phyloP scores from a whole-genome alignment of 768 basidiomycete genomes.

The Kwoniella pini region DNA sequence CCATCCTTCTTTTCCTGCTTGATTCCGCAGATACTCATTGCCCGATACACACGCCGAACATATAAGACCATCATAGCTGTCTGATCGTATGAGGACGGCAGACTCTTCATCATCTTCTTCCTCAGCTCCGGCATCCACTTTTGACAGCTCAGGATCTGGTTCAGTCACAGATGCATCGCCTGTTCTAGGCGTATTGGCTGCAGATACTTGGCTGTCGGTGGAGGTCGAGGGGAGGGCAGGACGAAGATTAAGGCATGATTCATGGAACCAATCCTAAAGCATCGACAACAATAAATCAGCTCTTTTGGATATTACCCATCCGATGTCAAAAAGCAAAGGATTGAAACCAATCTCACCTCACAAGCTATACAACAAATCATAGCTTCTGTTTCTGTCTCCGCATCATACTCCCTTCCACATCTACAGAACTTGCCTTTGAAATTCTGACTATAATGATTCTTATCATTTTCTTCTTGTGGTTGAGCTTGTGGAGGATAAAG shows the following conservation, averaged over 20 bases:
- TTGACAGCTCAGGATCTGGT: too few relatives aligned
- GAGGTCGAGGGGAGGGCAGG: not conserved
- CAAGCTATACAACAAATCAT: conserved; percentile 53
- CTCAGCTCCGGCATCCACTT: not conserved
- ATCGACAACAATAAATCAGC: too few relatives aligned
- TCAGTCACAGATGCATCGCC: too few relatives aligned
- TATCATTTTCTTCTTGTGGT: conserved; percentile 36
- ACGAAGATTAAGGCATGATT: conserved; percentile 46
- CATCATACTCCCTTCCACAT: conserved; percentile 51
- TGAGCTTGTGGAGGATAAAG: conserved; percentile 37
- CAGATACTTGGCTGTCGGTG: too few relatives aligned
- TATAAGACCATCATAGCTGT: conserved; percentile 48
- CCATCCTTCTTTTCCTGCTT: conserved; percentile 48
- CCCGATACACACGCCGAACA: conserved; percentile 41
- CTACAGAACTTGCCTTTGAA: conserved; percentile 51
- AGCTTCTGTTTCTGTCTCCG: conserved; percentile 48
- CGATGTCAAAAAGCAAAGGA: too few relatives aligned
- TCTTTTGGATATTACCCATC: too few relatives aligned
- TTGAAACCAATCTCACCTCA: conserved; percentile 47
- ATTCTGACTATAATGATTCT: conserved; percentile 46
- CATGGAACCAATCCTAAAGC: conserved; percentile 52
- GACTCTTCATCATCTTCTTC: conserved; percentile 46
- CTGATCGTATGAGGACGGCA: conserved; percentile 39
- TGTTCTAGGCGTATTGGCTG: too few relatives aligned
- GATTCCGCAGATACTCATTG: conserved; percentile 15